A percentile compares a stretch with the other conserved stretches of the same genome.
Conservation (phyloP, 2,329 filamentous ascomycete genomes). For the Colletotrichum coccodes region DNA sequence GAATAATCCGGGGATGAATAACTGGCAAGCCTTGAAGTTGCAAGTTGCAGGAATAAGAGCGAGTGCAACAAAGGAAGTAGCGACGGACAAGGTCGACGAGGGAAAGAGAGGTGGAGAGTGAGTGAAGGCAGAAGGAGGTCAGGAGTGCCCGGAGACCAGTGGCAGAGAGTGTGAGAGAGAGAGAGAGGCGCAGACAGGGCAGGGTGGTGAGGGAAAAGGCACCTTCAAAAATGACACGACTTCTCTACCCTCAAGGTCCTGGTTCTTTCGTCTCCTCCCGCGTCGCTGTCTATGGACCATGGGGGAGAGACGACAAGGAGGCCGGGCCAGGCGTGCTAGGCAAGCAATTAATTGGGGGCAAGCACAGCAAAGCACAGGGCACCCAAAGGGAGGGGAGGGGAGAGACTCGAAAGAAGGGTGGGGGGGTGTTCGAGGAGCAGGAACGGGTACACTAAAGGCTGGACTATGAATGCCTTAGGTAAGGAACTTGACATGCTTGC, state of each 20-base stretch:
- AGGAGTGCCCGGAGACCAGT: not conserved
- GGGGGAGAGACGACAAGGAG: not conserved
- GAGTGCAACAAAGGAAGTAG: conserved; percentile 22
- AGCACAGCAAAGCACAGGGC: conserved; percentile 14
- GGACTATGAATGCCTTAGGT: not conserved
- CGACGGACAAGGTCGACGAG: conserved; percentile 3
- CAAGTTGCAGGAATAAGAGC: conserved; percentile 18
- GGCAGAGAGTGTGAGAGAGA: not conserved
- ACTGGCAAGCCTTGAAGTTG: conserved; percentile 12
- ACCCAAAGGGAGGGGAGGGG: not conserved
- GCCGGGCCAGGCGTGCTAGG: not conserved
- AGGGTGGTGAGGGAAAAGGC: not conserved
- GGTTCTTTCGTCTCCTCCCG: not conserved
- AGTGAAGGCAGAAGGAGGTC: not conserved
- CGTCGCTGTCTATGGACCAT: too few species aligned
- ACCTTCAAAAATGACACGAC: conserved; percentile 29
- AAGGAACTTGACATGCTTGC: conserved; percentile 1
- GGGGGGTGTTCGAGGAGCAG: not conserved
- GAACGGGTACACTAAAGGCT: conserved; percentile 20
- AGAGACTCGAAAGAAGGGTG: not conserved
- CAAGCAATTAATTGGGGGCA: conserved; percentile 24
- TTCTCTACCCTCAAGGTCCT: conserved; percentile 1
- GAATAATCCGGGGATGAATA: not conserved
- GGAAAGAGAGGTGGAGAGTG: not conserved
- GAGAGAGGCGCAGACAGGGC: not conserved